A percentile compares a stretch with the other conserved stretches of the same genome.
Conservation (phyloP, 148 eudicot genomes). For the Cornus suecica region DNA sequence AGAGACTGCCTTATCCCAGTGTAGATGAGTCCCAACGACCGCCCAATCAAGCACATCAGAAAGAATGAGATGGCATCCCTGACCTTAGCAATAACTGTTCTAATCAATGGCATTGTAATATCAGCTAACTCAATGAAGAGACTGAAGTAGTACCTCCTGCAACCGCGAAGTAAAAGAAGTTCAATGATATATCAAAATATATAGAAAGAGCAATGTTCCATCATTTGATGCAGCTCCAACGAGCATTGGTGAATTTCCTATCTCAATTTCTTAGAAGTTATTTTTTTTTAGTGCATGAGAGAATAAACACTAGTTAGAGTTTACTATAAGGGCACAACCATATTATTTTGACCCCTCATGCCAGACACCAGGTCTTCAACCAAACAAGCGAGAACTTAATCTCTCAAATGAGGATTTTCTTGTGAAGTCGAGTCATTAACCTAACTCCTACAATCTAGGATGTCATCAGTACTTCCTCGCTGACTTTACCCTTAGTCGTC, state of each 20-base stretch:
- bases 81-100: conserved; percentile 57
- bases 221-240: neutral
- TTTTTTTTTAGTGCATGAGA: neutral
- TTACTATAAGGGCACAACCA: neutral
- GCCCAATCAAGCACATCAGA: conserved; percentile 88
- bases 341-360: neutral
- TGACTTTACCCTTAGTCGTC: neutral
- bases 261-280: neutral
- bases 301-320: neutral
- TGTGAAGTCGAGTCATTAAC: neutral
- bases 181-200: neutral
- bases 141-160: conserved; percentile 96
- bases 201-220: neutral
- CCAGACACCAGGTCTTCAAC: neutral
- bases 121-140: conserved; percentile 80
- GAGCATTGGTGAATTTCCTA: neutral
- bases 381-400: neutral
- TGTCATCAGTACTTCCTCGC: neutral
- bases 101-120: conserved; percentile 71
- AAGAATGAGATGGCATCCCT: conserved; percentile 90
- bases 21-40: conserved; percentile 88
- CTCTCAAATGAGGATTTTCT: neutral
- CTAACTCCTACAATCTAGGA: neutral
- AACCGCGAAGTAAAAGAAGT: conserved; percentile 12
- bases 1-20: conserved; percentile 89